Percentiles rank a stretch among this genome's conserved stretches.
Evolutionary conservation across 176 grass and related monocot species (phyloP).

Genomic region (Secale cereale): DNA sequence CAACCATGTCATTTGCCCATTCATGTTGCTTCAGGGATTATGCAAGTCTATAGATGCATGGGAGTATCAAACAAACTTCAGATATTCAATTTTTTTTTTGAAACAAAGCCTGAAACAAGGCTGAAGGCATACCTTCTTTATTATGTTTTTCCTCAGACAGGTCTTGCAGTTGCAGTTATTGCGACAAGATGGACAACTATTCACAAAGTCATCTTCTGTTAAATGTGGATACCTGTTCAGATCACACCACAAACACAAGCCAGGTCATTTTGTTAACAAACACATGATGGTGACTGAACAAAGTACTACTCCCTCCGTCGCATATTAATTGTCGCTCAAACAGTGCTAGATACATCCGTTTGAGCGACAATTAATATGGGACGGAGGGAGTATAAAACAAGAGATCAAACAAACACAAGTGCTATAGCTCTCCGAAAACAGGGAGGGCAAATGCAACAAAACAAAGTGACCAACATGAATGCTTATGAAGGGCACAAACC

Average conservation of each 20-base stretch:
- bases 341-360: no score
- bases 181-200: conserved; percentile 40
- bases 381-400: background rate
- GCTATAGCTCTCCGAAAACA: background rate
- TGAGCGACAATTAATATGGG: no score
- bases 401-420: background rate
- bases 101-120: background rate
- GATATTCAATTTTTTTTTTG: no score
- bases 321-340: no score
- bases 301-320: background rate
- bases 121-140: background rate
- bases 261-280: background rate
- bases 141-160: conserved; percentile 28
- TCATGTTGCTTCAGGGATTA: background rate
- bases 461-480: background rate
- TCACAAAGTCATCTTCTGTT: conserved; percentile 42
- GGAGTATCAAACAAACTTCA: background rate
- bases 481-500: conserved; percentile 33
- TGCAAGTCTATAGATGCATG: background rate
- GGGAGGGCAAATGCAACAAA: background rate
- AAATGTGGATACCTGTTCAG: conserved; percentile 58
- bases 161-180: conserved; percentile 57
- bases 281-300: background rate
- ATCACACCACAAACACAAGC: background rate
- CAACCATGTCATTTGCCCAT: background rate